phyloP scores from a whole-genome alignment of 2,329 filamentous ascomycete genomes.

The Aspergillus aculeatus region DNA sequence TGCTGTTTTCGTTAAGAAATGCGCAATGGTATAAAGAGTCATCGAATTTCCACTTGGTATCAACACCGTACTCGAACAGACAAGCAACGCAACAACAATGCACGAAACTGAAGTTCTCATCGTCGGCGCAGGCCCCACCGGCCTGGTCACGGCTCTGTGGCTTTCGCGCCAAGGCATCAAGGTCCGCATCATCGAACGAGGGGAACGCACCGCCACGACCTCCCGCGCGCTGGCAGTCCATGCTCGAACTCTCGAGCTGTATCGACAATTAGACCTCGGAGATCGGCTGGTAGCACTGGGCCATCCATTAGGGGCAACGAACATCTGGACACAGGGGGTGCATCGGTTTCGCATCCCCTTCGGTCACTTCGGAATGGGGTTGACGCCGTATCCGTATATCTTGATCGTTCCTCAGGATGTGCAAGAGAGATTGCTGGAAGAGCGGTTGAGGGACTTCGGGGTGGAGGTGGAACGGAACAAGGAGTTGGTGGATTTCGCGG shows the following conservation, averaged over 20 bases:
- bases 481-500: constrained; percentile 26
- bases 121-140: constrained; percentile 48
- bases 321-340: constrained; percentile 34
- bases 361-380: constrained; percentile 22
- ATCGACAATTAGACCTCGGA: constrained; percentile 47
- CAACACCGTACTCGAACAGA: background rate
- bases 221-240: constrained; percentile 48
- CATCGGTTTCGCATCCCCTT: constrained; percentile 26
- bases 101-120: constrained; percentile 39
- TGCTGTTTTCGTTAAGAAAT: background rate
- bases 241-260: constrained; percentile 51
- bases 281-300: constrained; percentile 39
- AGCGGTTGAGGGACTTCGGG: constrained; percentile 25
- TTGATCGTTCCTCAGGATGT: constrained; percentile 28
- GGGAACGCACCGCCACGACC: constrained; percentile 35
- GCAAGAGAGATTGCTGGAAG: constrained; percentile 32
- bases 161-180: constrained; percentile 49
- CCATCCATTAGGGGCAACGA: constrained; percentile 38
- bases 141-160: constrained; percentile 47
- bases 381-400: constrained; percentile 34
- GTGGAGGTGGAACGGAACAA: constrained; percentile 29
- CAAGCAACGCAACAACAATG: background rate
- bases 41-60: background rate
- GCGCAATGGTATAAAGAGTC: background rate
- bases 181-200: constrained; percentile 50